Conservation (phyloP, 2,329 filamentous ascomycete genomes). For the Fusarium sp. region DNA sequence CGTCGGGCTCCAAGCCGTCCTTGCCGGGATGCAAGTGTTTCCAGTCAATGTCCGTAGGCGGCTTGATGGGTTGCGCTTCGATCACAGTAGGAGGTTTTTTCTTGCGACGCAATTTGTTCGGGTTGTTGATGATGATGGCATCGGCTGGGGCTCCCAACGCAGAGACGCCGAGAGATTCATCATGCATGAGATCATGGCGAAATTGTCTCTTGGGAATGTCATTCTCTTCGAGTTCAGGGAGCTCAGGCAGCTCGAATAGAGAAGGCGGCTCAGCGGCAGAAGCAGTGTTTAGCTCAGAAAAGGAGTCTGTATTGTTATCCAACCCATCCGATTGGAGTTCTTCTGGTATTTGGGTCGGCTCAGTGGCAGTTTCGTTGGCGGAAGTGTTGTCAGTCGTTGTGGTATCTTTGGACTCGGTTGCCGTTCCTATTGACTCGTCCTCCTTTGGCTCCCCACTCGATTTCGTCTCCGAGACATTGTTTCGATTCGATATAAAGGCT, state of each 20-base stretch:
- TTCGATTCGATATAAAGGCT: constrained; percentile 29
- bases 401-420: constrained; percentile 1
- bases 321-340: neutral
- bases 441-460: neutral
- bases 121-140: constrained; percentile 58
- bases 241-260: neutral
- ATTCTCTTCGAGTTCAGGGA: constrained; percentile 11
- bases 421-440: neutral
- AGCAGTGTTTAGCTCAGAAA: neutral
- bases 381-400: neutral
- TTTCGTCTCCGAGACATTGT: neutral
- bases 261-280: neutral
- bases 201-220: constrained; percentile 15
- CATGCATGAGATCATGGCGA: constrained; percentile 43
- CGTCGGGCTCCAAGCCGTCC: constrained; percentile 39
- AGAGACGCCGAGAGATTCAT: constrained; percentile 45
- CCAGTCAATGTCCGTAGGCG: constrained; percentile 43
- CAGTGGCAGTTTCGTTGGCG: neutral
- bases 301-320: neutral
- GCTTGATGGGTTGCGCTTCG: constrained; percentile 25
- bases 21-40: constrained; percentile 44
- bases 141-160: constrained; percentile 52
- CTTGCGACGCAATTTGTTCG: constrained; percentile 43
- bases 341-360: neutral
- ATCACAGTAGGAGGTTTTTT: constrained; percentile 29